Evolutionary conservation across 2,329 filamentous ascomycete genomes (phyloP).

Genomic region (Colletotrichum navitas): DNA sequence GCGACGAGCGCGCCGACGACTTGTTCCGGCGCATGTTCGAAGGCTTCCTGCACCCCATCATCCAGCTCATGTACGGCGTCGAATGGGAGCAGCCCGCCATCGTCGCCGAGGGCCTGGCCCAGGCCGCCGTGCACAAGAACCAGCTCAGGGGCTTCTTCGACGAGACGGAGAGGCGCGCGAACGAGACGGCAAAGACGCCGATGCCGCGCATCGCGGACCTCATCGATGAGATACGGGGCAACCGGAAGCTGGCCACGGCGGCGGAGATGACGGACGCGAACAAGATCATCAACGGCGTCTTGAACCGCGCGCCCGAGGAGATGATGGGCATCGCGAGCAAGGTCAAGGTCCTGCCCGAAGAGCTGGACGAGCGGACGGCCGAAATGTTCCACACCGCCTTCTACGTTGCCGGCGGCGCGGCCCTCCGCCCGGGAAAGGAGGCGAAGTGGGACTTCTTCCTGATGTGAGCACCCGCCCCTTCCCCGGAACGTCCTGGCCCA

Average conservation of each 20-base stretch:
- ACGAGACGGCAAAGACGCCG: slow-evolving; percentile 46
- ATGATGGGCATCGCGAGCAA: slow-evolving; percentile 72
- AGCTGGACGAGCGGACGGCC: slow-evolving; percentile 66
- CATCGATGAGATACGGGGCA: slow-evolving; percentile 67
- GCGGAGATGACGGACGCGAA: slow-evolving; percentile 66
- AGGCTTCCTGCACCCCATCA: slow-evolving; percentile 81
- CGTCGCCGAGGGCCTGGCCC: slow-evolving; percentile 83
- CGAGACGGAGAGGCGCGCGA: slow-evolving; percentile 62
- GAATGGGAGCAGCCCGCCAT: slow-evolving; percentile 87
- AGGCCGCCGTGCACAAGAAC: slow-evolving; percentile 76
- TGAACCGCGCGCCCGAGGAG: slow-evolving; percentile 72
- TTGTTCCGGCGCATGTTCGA: slow-evolving; percentile 77
- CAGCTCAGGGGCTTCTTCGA: slow-evolving; percentile 68
- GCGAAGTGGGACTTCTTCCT: slow-evolving; percentile 86
- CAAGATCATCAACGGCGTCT: slow-evolving; percentile 77
- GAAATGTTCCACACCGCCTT: slow-evolving; percentile 77
- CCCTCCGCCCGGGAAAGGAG: slow-evolving; percentile 73
- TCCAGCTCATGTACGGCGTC: slow-evolving; percentile 87
- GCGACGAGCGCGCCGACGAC: slow-evolving; percentile 73
- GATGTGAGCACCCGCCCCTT: slow-evolving; percentile 57
- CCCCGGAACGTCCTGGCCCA: no score
- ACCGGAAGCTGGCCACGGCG: slow-evolving; percentile 69
- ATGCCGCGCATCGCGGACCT: slow-evolving; percentile 68
- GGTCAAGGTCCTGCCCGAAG: slow-evolving; percentile 67
- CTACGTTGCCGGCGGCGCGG: slow-evolving; percentile 64